phyloP scores from a whole-genome alignment of 257 asterid genomes.

The Agastache rugosa region DNA sequence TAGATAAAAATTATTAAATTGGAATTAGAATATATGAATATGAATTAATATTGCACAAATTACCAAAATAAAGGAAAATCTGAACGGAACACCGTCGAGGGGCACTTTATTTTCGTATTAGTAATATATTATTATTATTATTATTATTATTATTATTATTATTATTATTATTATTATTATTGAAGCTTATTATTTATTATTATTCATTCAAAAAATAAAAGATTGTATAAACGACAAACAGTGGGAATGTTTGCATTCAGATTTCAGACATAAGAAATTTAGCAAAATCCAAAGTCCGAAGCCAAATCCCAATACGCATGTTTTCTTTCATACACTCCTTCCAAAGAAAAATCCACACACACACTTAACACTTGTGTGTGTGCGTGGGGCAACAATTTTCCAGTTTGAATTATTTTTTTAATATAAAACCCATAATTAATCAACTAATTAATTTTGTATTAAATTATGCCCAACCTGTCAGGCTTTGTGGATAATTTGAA shows the following conservation, averaged over 20 bases:
- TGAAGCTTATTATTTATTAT: background rate
- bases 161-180: too few species aligned
- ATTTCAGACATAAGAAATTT: conserved; percentile 32
- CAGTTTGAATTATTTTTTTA: background rate
- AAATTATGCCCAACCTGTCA: background rate
- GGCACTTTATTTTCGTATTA: too few species aligned
- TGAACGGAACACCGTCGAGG: too few species aligned
- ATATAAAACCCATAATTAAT: background rate
- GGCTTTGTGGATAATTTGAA: background rate
- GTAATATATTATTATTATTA: too few species aligned
- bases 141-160: too few species aligned
- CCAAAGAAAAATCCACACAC: conserved; percentile 44
- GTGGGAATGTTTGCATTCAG: conserved; percentile 59
- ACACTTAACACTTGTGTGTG: conserved; percentile 21
- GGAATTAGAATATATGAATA: too few species aligned
- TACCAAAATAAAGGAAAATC: too few species aligned
- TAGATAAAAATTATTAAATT: too few species aligned
- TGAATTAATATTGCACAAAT: too few species aligned
- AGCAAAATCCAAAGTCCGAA: conserved; percentile 40
- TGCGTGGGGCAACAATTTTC: too few species aligned
- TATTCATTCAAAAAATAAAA: background rate
- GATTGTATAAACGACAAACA: conserved; percentile 35
- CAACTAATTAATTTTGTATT: background rate
- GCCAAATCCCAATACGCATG: conserved; percentile 73
- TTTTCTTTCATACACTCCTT: conserved; percentile 35